These are phyloP conservation scores for Daldinia bambusicola DNA, from an alignment of 495 filamentous ascomycete genomes.

Conservation along the genomic window DNA sequence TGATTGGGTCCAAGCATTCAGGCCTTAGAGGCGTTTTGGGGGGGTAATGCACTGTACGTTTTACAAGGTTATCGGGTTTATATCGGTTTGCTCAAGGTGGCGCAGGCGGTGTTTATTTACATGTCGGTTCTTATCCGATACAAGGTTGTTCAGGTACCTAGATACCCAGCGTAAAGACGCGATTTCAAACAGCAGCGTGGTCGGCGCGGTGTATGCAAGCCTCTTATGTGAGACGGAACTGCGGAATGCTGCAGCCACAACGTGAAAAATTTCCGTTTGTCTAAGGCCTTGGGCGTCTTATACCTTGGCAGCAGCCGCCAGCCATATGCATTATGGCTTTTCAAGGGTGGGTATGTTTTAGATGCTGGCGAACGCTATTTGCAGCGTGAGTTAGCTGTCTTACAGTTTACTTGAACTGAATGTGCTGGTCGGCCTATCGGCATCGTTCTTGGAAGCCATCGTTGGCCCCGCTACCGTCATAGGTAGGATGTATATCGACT, in stretches of 20 bases:
- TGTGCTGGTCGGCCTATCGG: constrained; percentile 24
- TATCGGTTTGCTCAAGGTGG: background rate
- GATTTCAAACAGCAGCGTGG: constrained; percentile 20
- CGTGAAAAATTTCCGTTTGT: constrained; percentile 28
- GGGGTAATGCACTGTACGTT: constrained; percentile 1
- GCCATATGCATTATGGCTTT: constrained; percentile 15
- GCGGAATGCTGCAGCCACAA: constrained; percentile 35
- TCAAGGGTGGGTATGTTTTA: constrained; percentile 14
- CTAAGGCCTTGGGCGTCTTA: constrained; percentile 12
- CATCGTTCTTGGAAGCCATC: constrained; percentile 34
- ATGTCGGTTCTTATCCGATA: constrained; percentile 14
- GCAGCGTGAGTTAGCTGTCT: constrained; percentile 23
- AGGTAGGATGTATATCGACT: background rate
- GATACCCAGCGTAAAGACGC: constrained; percentile 25
- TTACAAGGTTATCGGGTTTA: background rate
- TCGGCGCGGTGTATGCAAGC: constrained; percentile 4
- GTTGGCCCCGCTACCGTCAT: constrained; percentile 17
- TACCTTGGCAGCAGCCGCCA: constrained; percentile 19
- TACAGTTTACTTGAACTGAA: constrained; percentile 11
- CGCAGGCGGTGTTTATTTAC: background rate
- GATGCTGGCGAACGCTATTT: constrained; percentile 6
- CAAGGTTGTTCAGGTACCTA: background rate
- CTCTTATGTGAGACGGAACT: constrained; percentile 29
- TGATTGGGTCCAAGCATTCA: constrained; percentile 90
- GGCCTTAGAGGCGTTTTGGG: constrained; percentile 61